These are phyloP conservation scores for Scorias spongiosa DNA, from an alignment of 2,329 filamentous ascomycete species.

Conservation along the genomic window DNA sequence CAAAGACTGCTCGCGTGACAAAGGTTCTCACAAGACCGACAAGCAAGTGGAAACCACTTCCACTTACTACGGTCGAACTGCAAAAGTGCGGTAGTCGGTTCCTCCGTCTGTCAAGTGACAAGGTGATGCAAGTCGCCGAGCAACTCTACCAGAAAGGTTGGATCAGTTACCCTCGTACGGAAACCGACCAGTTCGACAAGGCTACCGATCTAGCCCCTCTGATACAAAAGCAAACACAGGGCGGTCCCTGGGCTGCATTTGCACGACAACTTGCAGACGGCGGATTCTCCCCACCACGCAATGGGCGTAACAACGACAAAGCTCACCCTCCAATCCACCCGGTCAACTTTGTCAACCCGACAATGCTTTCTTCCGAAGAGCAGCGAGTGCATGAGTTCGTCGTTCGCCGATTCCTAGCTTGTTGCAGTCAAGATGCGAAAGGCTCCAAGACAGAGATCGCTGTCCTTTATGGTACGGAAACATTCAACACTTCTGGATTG, in stretches of 20 bases:
- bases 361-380: conserved; percentile 43
- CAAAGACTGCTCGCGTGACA: conserved; percentile 62
- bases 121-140: conserved; percentile 79
- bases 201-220: conserved; percentile 71
- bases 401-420: conserved; percentile 78
- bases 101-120: conserved; percentile 77
- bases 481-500: conserved; percentile 68
- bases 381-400: conserved; percentile 83
- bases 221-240: conserved; percentile 69
- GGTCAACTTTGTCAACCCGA: conserved; percentile 61
- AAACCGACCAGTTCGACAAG: conserved; percentile 88
- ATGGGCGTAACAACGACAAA: conserved; percentile 83
- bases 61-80: conserved; percentile 86
- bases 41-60: conserved; percentile 84
- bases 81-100: conserved; percentile 90
- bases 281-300: conserved; percentile 64
- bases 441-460: conserved; percentile 76
- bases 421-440: conserved; percentile 85
- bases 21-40: conserved; percentile 85
- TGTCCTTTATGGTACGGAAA: conserved; percentile 68
- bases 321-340: conserved; percentile 96
- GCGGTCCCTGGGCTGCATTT: conserved; percentile 62
- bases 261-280: conserved; percentile 61
- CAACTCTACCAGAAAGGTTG: conserved; percentile 83
- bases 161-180: conserved; percentile 93